Evolutionary conservation across 352 stramenopile species (phyloP), one percentile per base, ranked within the genome.

Genomic region (Globisporangium nodosum): DNA sequence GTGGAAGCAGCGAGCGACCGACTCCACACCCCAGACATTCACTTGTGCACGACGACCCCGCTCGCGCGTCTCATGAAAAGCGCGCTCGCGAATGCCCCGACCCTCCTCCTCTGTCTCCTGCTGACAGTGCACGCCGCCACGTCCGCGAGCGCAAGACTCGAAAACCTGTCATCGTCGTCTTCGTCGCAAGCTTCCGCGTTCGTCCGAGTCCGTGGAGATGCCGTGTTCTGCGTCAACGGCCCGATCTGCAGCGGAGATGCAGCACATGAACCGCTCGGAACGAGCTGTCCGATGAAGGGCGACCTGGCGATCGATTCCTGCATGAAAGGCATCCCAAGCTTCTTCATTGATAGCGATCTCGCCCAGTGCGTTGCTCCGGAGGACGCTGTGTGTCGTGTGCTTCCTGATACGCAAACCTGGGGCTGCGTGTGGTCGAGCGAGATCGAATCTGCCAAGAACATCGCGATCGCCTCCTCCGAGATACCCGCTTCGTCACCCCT

Each of bases 191-290:
- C 57, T 0, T 52, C 40, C 16, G 40, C 35, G 3, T 49, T 54
- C 33, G 58, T 63, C 6, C 47, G 21, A 18, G 58, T 57, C 6
- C 40, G 21, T 21, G 56, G 49, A 9, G 74, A 81, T 57, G 74
- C 72, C 24, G 77, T 68, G 0, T 81, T 74, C 53, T 74, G 69
- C 51, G 58, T 81, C 33, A 45, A 61, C 47, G 74, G 70, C 5
- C 52, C 60, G 1, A 21, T 76, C 5, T 84, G 74, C 58, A 68
- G 60, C 30, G 71, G 74, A 20, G 50, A 60, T 3, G 74, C 60
- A 8, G 18, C 42, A 3, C 37, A 50, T 1, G 50, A 63, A 20
- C 74, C 71, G 1, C 47, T 54, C 33, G 71, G 74, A 16, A 60
- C 43, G 24, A 49, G 33, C 47, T 84, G 74, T 33, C 74, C 74